Base-by-base conservation (phyloP, 192 early-diverging fungal genomes). In the Geranomyces variabilis region DNA sequence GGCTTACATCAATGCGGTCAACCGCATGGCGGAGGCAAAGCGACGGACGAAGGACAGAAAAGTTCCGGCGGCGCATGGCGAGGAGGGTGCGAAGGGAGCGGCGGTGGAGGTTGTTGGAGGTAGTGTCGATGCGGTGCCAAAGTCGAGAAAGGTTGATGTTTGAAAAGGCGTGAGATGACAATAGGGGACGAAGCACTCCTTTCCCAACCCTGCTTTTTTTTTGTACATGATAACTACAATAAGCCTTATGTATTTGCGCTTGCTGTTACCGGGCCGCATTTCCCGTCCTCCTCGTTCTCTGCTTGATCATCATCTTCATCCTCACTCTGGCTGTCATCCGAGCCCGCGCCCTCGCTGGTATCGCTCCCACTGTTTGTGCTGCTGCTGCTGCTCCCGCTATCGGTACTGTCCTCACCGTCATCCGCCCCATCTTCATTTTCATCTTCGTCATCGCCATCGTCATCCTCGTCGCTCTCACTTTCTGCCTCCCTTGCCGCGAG, bases 1-100 rank as follows among this genome's bases (percentile, higher is more conserved):
- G 63, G 95, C 95, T 7, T 97, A 95, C 67, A 58, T 97, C 47
- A 85, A 89, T 71, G 95, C 95, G 17, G 83, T 97, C 61, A 97
- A 97, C 79, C 78, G 86, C 26, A 79, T 93, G 67, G 51, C 83
- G 24, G 69, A 70, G 33, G 73, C 68, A 12, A 60, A 55, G 22
- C 28, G 69, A 9, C 21, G 75, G 55, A 66, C 5, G 15, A 51
- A 26, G 36, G 60, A 49, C 68, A 21, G 68, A 21, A 70, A 70
- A 43, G 57, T 70, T 0, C 57, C 47, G 8, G 44, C 29, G 24
- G 66, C 21, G 28, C n/a, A 13, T 3, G 33, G 21, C 0, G 28
- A 26, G 0, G 22, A 19, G 2, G 51, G 6, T 3, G 26, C 19
- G 51, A n/a, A 55, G 4, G 51, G 26, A 15, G 15, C 21, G 8